Evolutionary conservation across 352 stramenopile species (phyloP).

Genomic region (Phytophthora crassamura): DNA sequence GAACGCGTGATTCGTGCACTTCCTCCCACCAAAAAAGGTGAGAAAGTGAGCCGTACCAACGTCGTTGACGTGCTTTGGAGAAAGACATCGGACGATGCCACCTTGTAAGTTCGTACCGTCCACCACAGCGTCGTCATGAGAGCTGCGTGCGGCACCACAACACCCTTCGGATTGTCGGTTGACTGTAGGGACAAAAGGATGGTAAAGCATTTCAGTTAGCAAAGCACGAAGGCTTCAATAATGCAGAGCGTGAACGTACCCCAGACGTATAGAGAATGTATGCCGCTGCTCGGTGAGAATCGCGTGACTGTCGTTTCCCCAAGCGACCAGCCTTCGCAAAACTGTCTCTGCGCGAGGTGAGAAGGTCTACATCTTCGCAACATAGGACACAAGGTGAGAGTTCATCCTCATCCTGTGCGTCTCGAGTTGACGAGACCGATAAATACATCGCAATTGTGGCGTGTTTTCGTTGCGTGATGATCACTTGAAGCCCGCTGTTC

Average conservation of each 20-base stretch:
- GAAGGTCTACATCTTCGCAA: slow-evolving; percentile 41
- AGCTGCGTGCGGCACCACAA: slow-evolving; percentile 68
- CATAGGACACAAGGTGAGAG: slow-evolving; percentile 26
- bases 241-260: slow-evolving; percentile 22
- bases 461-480: slow-evolving; percentile 51
- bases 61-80: slow-evolving; percentile 71
- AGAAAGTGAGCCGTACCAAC: slow-evolving; percentile 61
- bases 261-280: slow-evolving; percentile 85
- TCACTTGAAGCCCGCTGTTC: slow-evolving; percentile 46
- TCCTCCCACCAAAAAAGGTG: slow-evolving; percentile 49
- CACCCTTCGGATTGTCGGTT: slow-evolving; percentile 74
- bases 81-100: slow-evolving; percentile 57
- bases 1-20: slow-evolving; percentile 51
- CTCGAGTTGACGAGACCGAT: not conserved
- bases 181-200: slow-evolving; percentile 26
- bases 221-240: not conserved
- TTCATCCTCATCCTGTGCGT: slow-evolving; percentile 3
- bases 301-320: not conserved
- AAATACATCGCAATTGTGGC: slow-evolving; percentile 26
- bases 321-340: not conserved
- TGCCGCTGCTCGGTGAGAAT: slow-evolving; percentile 26
- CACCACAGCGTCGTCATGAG: slow-evolving; percentile 63
- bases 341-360: not conserved
- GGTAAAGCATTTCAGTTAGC: not conserved
- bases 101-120: slow-evolving; percentile 66